Evolutionary conservation across 2,329 filamentous ascomycete genomes (phyloP), one percentile per base, ranked within the genome.

Genomic region (Microsporum ferrugineum): DNA sequence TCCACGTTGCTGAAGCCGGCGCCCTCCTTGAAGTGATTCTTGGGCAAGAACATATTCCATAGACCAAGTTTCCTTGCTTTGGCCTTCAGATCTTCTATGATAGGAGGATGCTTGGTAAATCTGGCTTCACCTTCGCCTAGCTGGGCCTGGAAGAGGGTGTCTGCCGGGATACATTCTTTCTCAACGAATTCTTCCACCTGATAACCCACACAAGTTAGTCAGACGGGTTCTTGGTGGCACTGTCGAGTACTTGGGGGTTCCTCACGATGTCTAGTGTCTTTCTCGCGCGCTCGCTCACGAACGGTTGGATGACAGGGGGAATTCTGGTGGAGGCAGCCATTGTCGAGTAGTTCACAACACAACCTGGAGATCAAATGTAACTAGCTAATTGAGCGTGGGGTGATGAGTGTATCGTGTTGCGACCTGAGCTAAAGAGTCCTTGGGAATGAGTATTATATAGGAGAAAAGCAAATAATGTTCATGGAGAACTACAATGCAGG

Each of bases 41-140:
- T 92, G 66, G 94, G 89, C 67, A 99, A 77, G 80, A 99, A 99
- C 87, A 99, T 88, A 77, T 99, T 99, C 94, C 94, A 99, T 53
- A 99, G 80, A 1, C 92, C 94, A 31, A 96, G 82, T 68, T 87
- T 82, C 71, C 81, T 83, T 51, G 92, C 94, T 74, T 91, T 88
- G 66, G 77, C 79, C 82, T 97, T 97, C 68, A 99, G 82, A 60
- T 94, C 87, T 67, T 99, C 94, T 64, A 99, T 83, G 68, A 97
- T 81, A 47, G 80, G 73, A 0, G 94, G 92, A 72, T 95, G 88
- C 43, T 80, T 77, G 66, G 87, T 82, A 88, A 92, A 97, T 79
- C 92, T 85, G 64, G 83, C 77, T 57, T 86, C 80, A 65, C 88
- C 89, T 63, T 85, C 76, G 68, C 90, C 91, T 60, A 95, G 80